These are phyloP conservation scores for Coleophoma eucalyptorum DNA, from an alignment of 2,329 filamentous ascomycete species.

Conservation along the genomic window DNA sequence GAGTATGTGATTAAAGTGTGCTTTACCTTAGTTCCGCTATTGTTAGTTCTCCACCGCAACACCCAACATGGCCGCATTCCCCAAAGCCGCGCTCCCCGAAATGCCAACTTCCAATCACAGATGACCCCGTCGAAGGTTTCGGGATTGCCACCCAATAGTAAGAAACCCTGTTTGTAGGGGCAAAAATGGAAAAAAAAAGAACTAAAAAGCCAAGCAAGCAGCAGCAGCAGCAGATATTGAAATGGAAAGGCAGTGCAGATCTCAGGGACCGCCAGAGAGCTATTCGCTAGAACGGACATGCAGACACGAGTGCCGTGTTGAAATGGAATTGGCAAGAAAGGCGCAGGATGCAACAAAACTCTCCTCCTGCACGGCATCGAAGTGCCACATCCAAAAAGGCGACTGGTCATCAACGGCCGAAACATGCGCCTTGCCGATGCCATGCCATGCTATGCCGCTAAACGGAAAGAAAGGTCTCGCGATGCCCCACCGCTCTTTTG, in stretches of 20 bases:
- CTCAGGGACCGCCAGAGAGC: conserved; percentile 15
- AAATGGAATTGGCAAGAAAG: background rate
- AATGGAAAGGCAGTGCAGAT: conserved; percentile 11
- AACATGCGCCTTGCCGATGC: background rate
- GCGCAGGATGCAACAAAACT: background rate
- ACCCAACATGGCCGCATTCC: background rate
- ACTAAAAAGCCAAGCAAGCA: background rate
- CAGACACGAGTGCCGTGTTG: too few relatives aligned
- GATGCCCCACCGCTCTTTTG: conserved; percentile 16
- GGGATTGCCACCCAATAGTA: background rate
- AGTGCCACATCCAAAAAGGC: too few relatives aligned
- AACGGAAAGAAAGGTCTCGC: background rate
- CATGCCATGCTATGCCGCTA: background rate
- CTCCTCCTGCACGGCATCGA: conserved; percentile 3
- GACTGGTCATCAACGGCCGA: background rate
- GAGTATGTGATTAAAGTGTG: too few relatives aligned
- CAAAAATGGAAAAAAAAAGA: conserved; percentile 1
- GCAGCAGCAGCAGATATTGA: background rate
- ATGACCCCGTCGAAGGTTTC: background rate
- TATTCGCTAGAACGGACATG: conserved; percentile 10
- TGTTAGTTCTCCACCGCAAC: too few relatives aligned
- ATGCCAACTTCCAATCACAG: background rate
- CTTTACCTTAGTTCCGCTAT: too few relatives aligned
- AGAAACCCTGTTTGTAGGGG: background rate
- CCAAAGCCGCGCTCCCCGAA: background rate